Evolutionary conservation across 768 basidiomycete genomes (phyloP).

Genomic region (Pleurotus eryngii): DNA sequence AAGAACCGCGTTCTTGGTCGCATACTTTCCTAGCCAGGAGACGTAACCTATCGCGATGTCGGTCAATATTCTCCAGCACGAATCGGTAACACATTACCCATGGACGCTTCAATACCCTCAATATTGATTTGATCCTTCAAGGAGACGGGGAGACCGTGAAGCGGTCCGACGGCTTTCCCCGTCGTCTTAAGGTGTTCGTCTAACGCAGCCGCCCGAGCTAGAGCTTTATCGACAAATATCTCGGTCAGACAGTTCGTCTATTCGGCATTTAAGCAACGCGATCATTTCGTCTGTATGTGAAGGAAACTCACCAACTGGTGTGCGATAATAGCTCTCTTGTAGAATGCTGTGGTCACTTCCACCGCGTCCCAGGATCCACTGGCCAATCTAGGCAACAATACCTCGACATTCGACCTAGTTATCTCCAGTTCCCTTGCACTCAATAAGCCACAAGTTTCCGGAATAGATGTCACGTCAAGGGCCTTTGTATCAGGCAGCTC

Average conservation of each 20-base stretch:
- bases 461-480: conserved; percentile 47
- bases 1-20: conserved; percentile 57
- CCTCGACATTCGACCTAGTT: conserved; percentile 45
- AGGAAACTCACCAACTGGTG: conserved; percentile 53
- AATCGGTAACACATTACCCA: conserved; percentile 6
- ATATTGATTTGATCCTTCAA: conserved; percentile 73
- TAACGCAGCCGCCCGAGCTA: conserved; percentile 59
- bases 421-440: conserved; percentile 54
- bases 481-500: conserved; percentile 31
- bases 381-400: conserved; percentile 44
- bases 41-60: conserved; percentile 52
- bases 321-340: conserved; percentile 64
- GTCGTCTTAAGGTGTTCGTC: conserved; percentile 61
- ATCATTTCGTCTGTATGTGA: too few species aligned
- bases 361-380: conserved; percentile 49
- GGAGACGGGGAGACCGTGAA: conserved; percentile 75
- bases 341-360: conserved; percentile 59
- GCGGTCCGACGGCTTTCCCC: conserved; percentile 64
- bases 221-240: conserved; percentile 73
- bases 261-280: not conserved
- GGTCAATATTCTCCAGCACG: not conserved
- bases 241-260: conserved; percentile 83
- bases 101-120: conserved; percentile 54
- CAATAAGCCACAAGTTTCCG: conserved; percentile 49
- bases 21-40: conserved; percentile 63